These are phyloP conservation scores for Mortierella sp. DNA, from an alignment of 371 early-diverging fungal species.

Conservation along the genomic window DNA sequence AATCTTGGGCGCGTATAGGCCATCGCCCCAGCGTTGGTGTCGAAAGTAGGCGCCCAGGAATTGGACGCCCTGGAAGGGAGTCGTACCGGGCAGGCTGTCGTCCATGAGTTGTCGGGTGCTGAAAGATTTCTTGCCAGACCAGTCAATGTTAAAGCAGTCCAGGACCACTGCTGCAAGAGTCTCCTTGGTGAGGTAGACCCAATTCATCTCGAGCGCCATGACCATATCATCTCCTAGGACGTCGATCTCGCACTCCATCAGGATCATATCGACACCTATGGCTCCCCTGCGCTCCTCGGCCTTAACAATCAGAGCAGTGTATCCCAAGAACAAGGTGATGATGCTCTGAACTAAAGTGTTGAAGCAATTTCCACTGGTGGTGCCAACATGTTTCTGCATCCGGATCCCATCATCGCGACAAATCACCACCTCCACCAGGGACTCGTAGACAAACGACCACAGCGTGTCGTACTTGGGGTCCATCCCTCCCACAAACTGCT, in stretches of 20 bases:
- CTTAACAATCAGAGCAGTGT: constrained; percentile 33
- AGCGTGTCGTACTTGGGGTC: constrained; percentile 39
- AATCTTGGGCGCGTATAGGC: constrained; percentile 34
- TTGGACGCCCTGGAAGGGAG: constrained; percentile 41
- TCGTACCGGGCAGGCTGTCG: constrained; percentile 4
- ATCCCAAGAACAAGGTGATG: constrained; percentile 53
- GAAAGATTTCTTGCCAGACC: constrained; percentile 56
- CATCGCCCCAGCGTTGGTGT: constrained; percentile 25
- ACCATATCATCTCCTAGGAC: constrained; percentile 57
- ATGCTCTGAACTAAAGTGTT: constrained; percentile 55
- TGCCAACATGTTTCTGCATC: constrained; percentile 52
- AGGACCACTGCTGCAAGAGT: constrained; percentile 23
- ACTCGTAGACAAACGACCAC: constrained; percentile 54
- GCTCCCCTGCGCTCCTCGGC: constrained; percentile 23
- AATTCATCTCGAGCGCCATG: constrained; percentile 33
- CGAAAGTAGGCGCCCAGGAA: constrained; percentile 56
- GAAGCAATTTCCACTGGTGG: constrained; percentile 53
- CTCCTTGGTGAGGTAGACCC: constrained; percentile 33
- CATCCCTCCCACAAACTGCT: constrained; percentile 42
- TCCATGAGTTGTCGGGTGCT: constrained; percentile 31
- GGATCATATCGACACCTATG: constrained; percentile 21
- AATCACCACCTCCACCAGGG: constrained; percentile 41
- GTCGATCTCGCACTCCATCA: constrained; percentile 34
- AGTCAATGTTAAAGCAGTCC: constrained; percentile 53
- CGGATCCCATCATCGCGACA: constrained; percentile 57